Evolutionary conservation across 2,329 filamentous ascomycete species (phyloP).

Genomic region (Epichloe festucae): DNA sequence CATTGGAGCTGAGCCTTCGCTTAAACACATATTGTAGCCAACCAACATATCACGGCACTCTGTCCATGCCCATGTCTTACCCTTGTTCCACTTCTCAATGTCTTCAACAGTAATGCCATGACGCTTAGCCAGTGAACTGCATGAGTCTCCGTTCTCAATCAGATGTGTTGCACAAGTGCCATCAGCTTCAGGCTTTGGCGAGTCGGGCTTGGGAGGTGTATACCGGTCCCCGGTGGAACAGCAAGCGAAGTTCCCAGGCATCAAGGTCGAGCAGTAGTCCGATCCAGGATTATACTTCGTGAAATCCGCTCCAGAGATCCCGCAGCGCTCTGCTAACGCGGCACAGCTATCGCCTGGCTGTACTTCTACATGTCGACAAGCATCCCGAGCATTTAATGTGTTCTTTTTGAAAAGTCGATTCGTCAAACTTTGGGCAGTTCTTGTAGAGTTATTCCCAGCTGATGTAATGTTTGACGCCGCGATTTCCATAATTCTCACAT

Average conservation of each 20-base stretch:
- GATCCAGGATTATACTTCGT: constrained; percentile 22
- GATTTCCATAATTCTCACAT: background rate
- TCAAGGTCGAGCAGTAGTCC: constrained; percentile 12
- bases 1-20: constrained; percentile 11
- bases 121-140: constrained; percentile 16
- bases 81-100: constrained; percentile 14
- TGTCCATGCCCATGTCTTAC: constrained; percentile 14
- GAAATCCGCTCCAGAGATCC: constrained; percentile 24
- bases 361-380: constrained; percentile 18
- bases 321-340: constrained; percentile 23
- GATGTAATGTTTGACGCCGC: background rate
- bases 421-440: background rate
- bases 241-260: constrained; percentile 20
- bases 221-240: constrained; percentile 21
- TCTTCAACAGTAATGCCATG: constrained; percentile 9
- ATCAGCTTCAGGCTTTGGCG: constrained; percentile 20
- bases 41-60: constrained; percentile 6
- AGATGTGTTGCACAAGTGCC: constrained; percentile 23
- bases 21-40: constrained; percentile 10
- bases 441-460: background rate
- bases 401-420: background rate
- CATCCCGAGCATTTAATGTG: background rate
- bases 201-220: constrained; percentile 12
- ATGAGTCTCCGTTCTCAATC: constrained; percentile 20
- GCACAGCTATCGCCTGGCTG: constrained; percentile 23